Conservation (phyloP, 768 basidiomycete genomes). For the Collybia sordida region DNA sequence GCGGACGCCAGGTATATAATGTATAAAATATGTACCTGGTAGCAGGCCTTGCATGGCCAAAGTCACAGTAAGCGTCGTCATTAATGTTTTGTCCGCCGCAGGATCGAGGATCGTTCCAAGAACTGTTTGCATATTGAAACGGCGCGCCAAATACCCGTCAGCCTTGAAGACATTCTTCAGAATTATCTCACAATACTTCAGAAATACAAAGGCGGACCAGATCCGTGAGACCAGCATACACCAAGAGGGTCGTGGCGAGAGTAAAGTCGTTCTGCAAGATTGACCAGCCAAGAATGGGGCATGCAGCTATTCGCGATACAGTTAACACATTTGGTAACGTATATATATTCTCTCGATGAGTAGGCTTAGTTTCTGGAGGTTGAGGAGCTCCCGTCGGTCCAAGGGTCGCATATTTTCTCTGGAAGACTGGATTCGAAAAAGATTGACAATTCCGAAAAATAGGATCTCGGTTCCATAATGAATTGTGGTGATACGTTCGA, state of each 20-base stretch:
- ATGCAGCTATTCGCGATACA: slow-evolving; percentile 80
- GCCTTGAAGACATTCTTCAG: slow-evolving; percentile 46
- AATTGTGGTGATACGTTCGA: not conserved
- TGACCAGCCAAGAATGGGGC: slow-evolving; percentile 90
- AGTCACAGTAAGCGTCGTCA: slow-evolving; percentile 91
- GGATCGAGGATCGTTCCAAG: slow-evolving; percentile 95
- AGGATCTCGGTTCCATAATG: not conserved
- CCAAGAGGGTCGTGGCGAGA: slow-evolving; percentile 78
- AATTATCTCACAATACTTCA: slow-evolving; percentile 5
- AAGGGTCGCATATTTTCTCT: slow-evolving; percentile 1
- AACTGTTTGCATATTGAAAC: slow-evolving; percentile 86
- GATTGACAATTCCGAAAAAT: slow-evolving; percentile 11
- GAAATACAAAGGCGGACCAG: slow-evolving; percentile 53
- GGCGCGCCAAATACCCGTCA: slow-evolving; percentile 89
- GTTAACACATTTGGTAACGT: slow-evolving; percentile 93
- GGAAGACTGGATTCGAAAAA: slow-evolving; percentile 13
- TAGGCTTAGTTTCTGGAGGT: slow-evolving; percentile 23
- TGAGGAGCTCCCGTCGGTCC: slow-evolving; percentile 1
- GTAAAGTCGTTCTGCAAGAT: slow-evolving; percentile 80
- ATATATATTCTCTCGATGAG: slow-evolving; percentile 84
- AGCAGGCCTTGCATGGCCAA: slow-evolving; percentile 82
- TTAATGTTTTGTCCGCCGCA: slow-evolving; percentile 92
- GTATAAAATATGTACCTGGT: slow-evolving; percentile 58
- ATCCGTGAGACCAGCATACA: slow-evolving; percentile 93
- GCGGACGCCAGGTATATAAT: slow-evolving; percentile 2